These are phyloP conservation scores for Tylopilus subfusipes DNA, from an alignment of 768 basidiomycete species.

Conservation along the genomic window DNA sequence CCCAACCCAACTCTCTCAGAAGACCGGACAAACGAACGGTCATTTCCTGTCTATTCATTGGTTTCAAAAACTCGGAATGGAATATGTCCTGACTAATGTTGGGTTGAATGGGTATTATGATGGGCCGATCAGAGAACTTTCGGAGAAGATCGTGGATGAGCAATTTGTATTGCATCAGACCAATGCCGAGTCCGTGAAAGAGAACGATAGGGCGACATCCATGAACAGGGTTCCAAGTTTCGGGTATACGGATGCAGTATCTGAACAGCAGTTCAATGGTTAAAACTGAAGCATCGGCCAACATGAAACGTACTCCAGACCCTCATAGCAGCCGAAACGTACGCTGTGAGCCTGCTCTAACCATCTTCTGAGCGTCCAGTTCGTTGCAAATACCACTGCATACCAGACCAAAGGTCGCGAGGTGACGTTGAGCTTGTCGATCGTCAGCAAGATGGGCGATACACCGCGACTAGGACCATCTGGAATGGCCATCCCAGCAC, in stretches of 20 bases:
- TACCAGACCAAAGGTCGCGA: conserved; percentile 72
- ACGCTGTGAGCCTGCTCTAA: conserved; percentile 43
- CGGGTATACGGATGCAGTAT: conserved; percentile 72
- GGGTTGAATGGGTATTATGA: conserved; percentile 77
- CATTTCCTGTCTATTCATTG: conserved; percentile 61
- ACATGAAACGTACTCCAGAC: conserved; percentile 57
- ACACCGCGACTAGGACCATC: conserved; percentile 54
- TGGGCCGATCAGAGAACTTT: conserved; percentile 59
- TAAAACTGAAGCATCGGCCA: neutral
- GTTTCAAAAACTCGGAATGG: conserved; percentile 66
- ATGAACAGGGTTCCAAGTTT: conserved; percentile 54
- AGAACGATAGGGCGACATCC: conserved; percentile 75
- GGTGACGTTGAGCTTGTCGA: conserved; percentile 70
- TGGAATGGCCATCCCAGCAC: conserved; percentile 62
- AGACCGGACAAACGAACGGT: conserved; percentile 54
- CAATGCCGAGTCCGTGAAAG: conserved; percentile 86
- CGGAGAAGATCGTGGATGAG: conserved; percentile 57
- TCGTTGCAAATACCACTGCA: conserved; percentile 45
- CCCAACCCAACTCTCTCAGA: conserved; percentile 65
- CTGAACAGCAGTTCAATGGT: conserved; percentile 32
- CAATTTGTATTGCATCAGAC: conserved; percentile 66
- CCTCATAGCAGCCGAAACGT: conserved; percentile 48
- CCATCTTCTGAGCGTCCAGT: conserved; percentile 44
- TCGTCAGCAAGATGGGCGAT: conserved; percentile 62
- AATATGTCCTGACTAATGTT: conserved; percentile 86